Evolutionary conservation across 192 early-diverging fungal species (phyloP).

Genomic region (Entomortierella parvispora): DNA sequence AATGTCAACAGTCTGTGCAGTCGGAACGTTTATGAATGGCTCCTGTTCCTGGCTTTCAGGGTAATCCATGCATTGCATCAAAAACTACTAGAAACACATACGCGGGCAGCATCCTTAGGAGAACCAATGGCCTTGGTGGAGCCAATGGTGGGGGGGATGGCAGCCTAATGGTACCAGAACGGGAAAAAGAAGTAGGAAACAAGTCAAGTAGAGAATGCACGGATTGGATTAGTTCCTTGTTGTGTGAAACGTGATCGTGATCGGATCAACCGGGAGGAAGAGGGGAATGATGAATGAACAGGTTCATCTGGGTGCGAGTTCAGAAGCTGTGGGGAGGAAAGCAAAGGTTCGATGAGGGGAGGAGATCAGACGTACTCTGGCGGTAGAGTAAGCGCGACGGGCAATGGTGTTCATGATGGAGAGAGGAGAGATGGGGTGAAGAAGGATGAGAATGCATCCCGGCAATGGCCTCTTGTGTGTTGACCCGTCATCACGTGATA

Average conservation of each 20-base stretch:
- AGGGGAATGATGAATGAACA: too few relatives aligned
- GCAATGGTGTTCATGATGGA: conserved; percentile 49
- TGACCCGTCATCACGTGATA: too few relatives aligned
- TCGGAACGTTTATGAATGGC: too few relatives aligned
- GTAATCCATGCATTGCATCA: too few relatives aligned
- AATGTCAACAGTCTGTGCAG: too few relatives aligned
- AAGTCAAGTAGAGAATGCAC: too few relatives aligned
- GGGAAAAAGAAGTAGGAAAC: background rate
- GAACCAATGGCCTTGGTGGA: conserved; percentile 70
- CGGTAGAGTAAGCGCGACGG: conserved; percentile 52
- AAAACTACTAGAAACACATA: conserved; percentile 37
- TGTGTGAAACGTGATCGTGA: too few relatives aligned
- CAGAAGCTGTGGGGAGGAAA: background rate
- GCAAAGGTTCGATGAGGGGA: background rate
- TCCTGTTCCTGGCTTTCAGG: too few relatives aligned
- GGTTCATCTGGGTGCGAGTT: background rate
- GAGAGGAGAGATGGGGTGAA: conserved; percentile 17
- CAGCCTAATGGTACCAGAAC: conserved; percentile 41
- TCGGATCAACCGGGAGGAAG: too few relatives aligned
- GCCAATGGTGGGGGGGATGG: conserved; percentile 80
- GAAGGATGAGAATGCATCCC: conserved; percentile 18
- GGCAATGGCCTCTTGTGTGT: too few relatives aligned
- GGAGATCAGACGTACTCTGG: conserved; percentile 27
- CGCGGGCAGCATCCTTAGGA: conserved; percentile 62
- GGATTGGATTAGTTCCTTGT: too few relatives aligned